A percentile compares a stretch with the other conserved stretches of the same genome.
Evolutionary conservation across 306 rosid genomes (phyloP).

Genomic region (Cyamopsis tetragonoloba): DNA sequence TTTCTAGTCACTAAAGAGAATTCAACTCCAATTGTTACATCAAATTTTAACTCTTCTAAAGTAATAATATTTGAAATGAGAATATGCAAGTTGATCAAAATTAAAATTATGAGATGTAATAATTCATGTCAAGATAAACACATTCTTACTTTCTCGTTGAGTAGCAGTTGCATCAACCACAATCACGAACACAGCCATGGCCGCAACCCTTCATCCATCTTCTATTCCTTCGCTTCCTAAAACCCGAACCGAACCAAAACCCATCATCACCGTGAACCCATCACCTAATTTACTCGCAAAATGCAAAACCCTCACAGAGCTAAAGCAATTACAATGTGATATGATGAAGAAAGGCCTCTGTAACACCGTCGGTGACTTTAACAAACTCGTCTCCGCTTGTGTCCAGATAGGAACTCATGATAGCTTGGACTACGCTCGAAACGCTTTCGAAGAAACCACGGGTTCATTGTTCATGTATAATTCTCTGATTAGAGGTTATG

Average conservation of each 20-base stretch:
- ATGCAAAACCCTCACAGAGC: conserved; percentile 55
- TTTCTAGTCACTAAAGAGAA: too few relatives aligned
- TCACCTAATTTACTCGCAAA: conserved; percentile 30
- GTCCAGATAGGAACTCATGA: conserved; percentile 53
- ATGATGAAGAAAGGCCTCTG: conserved; percentile 50
- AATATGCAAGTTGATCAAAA: too few relatives aligned
- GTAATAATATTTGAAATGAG: too few relatives aligned
- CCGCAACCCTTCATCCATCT: conserved; percentile 32
- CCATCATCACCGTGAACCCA: conserved; percentile 5
- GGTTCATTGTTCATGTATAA: conserved; percentile 49
- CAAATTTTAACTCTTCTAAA: too few relatives aligned
- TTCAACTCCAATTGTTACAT: too few relatives aligned
- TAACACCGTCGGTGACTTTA: conserved; percentile 22
- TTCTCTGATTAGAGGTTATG: conserved; percentile 60
- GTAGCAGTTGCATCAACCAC: neutral
- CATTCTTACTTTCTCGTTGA: too few relatives aligned
- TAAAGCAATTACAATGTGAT: conserved; percentile 55
- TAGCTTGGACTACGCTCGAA: conserved; percentile 51
- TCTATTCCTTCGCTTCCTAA: conserved; percentile 27
- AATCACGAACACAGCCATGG: conserved; percentile 46
- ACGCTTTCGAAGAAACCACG: conserved; percentile 24
- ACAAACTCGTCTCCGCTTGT: conserved; percentile 45
- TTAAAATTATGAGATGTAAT: too few relatives aligned
- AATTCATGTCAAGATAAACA: too few relatives aligned
- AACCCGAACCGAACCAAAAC: conserved; percentile 29